Base-by-base conservation (phyloP, 1,139 yeast species). In the Kodamaea ohmeri region DNA sequence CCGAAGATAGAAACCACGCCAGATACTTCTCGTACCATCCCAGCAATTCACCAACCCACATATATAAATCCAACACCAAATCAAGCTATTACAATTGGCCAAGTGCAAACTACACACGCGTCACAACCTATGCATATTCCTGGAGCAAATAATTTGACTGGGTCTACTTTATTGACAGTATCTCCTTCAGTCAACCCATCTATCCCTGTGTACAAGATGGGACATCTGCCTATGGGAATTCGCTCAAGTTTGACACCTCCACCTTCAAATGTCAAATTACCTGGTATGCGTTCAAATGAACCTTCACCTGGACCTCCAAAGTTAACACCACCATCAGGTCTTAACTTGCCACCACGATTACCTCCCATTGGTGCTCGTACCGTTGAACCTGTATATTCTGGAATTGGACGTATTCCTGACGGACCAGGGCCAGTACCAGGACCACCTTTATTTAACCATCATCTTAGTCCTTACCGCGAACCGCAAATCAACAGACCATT, bases 391-490 rank as follows among this genome's bases (percentile, higher is more conserved):
- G 70, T 71, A 2, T 66, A 64, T 41, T 52, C 53, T 25, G 65
- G 66, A 3, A 53, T 53, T 3, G 70, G 68, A 4, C 53, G 71
- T 29, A 50, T 67, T n/a, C 73, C 74, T 12, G 67, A 68, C 47
- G 73, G 73, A 0, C 74, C 75, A 0, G 73, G 73, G 1, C 73
- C 73, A 1, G 55, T 67, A 9, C 73, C 73, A 0, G 73, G 74
- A 1, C 75, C 73, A 3, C 71, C 71, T 1, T 70, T 71, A 6
- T 19, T 14, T 14, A 26, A 11, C 13, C 32, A 29, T 6, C n/a
- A 25, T 12, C 19, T 22, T 22, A n/a, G 18, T 11, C 34, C 24
- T 9, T 16, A 31, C 11, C 13, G 26, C 13, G 12, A 4, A 13
- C 28, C 28, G 6, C 15, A 6, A 6, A 5, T 26, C 17, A 11